Base-by-base conservation (phyloP, 257 asterid genomes). In the Marsdenia floribunda region DNA sequence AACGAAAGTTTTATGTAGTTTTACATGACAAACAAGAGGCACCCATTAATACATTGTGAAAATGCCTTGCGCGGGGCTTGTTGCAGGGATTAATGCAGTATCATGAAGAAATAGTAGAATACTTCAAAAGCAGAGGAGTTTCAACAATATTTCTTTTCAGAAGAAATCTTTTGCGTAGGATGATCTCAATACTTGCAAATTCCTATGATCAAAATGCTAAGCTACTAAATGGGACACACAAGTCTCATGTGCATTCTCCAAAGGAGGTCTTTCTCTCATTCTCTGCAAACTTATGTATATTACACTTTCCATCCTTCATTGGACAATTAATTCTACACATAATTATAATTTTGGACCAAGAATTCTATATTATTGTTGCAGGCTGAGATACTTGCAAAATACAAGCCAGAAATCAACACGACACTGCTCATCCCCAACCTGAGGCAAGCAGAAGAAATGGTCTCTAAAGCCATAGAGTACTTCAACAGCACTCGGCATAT, bases 161-260 rank as follows among this genome's bases (percentile, higher is more conserved):
- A 86, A 84, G 90, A 83, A 94, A 92, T 82, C 90, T 94, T 42
- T 78, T 94, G 80, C 93, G 99, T 63, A 83, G 97, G 50, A 87
- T 89, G 97, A 76, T 94, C 68, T 94, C 99, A 47, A 86, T 94
- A 40, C 91, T 92, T 21, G 97, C 97, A 64, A 94, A 94, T 83
- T 87, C 97, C 37, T 92, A 90, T 65, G 99, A 94, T 85, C 97
- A 88, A 79, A 83, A 83, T 73, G 90, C 96, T 75, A 94, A 90
- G 86, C 85, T 79, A 68, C 80, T 92, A n/a, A 94, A 94, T 58
- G 99, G 99, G 82, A 94, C 97, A 26, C 97, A 94, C 88, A 94
- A 92, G 80, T 94, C 99, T 42, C 99, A 94, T 58, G 97, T 90
- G 72, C 99, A 94, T 83, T 89, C 96, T 9, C 77, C 89, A 50